Conservation (phyloP, 2,329 filamentous ascomycete genomes). For the Canariomyces notabilis region DNA sequence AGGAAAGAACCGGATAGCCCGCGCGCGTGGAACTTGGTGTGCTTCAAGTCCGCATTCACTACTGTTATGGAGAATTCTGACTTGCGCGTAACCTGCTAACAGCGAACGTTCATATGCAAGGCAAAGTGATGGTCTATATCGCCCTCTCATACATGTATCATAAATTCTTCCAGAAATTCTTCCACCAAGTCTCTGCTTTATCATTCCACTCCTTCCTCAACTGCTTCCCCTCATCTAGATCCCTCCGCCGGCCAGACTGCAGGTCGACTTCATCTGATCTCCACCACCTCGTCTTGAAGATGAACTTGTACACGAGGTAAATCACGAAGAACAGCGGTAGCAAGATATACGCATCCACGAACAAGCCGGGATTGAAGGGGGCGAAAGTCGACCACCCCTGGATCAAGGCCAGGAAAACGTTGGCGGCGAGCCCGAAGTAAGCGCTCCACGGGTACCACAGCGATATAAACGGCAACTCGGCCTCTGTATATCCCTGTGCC, state of each 20-base stretch:
- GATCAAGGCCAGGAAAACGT: constrained; percentile 54
- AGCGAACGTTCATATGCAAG: no score
- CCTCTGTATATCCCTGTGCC: constrained; percentile 49
- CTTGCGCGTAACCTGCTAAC: no score
- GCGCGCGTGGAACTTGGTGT: no score
- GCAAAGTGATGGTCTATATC: no score
- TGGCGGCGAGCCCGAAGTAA: constrained; percentile 54
- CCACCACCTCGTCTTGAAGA: constrained; percentile 49
- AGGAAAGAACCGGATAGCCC: no score
- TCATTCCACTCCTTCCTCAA: constrained; percentile 23
- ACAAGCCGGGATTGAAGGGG: constrained; percentile 53
- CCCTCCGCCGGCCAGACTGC: constrained; percentile 49
- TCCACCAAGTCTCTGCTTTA: constrained; percentile 37
- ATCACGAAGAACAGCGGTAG: constrained; percentile 56
- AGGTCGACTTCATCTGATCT: constrained; percentile 50
- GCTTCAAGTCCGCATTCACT: no score
- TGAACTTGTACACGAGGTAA: constrained; percentile 50
- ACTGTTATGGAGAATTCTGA: no score
- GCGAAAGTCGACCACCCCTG: constrained; percentile 58
- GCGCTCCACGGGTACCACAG: constrained; percentile 53
- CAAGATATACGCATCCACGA: constrained; percentile 60
- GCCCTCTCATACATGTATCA: constrained; percentile 1
- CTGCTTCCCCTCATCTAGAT: constrained; percentile 44
- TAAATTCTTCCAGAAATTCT: constrained; percentile 30
- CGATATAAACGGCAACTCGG: constrained; percentile 52